Evolutionary conservation across 139 green algal species (phyloP).

Genomic region (Haematococcus sp.): DNA sequence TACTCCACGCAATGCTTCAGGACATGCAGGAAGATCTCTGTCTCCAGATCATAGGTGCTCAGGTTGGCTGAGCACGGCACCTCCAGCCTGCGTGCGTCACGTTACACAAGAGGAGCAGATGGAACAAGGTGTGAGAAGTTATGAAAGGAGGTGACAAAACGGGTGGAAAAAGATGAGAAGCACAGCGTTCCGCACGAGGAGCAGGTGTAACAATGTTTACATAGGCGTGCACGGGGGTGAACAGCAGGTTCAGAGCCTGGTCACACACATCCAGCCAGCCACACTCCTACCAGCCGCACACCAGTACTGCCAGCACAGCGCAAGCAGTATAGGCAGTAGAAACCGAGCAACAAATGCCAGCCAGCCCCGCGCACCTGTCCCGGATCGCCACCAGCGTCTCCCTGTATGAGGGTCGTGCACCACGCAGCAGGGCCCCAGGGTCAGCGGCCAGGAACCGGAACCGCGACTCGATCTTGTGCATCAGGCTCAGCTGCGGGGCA

Average conservation of each 20-base stretch:
- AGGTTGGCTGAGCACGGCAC: slow-evolving; percentile 61
- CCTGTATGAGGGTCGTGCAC: slow-evolving; percentile 64
- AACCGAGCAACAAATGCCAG: no score
- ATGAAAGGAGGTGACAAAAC: no score
- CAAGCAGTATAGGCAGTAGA: no score
- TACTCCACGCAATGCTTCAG: slow-evolving; percentile 57
- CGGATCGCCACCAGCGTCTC: slow-evolving; percentile 66
- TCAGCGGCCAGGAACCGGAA: slow-evolving; percentile 83
- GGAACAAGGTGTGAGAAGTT: no score
- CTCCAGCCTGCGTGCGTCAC: slow-evolving; percentile 49
- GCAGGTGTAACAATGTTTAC: no score
- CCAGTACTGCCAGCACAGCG: no score
- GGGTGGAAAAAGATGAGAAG: no score
- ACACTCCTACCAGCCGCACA: no score
- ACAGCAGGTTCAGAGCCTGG: no score
- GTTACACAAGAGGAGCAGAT: background rate
- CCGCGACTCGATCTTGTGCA: slow-evolving; percentile 68
- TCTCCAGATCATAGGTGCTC: slow-evolving; percentile 74
- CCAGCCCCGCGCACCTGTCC: slow-evolving; percentile 45
- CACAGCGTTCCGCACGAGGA: no score
- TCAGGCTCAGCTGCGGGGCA: slow-evolving; percentile 18
- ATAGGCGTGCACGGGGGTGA: no score
- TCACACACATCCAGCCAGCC: no score
- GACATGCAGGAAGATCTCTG: slow-evolving; percentile 83
- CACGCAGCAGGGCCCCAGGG: slow-evolving; percentile 50